Evolutionary conservation across 176 grass and related monocot species (phyloP), one percentile per base, ranked within the genome.

Genomic region (Phyllostachys edulis): DNA sequence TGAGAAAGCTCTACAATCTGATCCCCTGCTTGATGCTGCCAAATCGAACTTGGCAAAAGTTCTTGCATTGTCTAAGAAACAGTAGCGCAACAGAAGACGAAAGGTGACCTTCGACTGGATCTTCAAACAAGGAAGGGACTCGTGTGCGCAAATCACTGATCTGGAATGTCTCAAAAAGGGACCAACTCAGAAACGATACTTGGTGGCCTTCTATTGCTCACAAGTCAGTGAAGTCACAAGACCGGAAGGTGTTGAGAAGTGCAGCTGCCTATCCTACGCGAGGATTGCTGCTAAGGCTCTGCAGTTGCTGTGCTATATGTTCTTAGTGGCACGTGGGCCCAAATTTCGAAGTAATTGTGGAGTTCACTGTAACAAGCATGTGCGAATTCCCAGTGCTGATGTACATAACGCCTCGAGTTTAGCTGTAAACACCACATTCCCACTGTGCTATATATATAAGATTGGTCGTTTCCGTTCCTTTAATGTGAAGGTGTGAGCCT

Each of bases 11-110:
- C 32, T 98, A 15, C 82, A 85, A 69, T 95, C 82, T 39, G 91
- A 98, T 63, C 91, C 90, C 46, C 70, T 98, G 37, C 96, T 96
- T 59, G 96, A 98, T 86, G 90, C 89, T 39, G 93, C 96, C 70
- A 91, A 95, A 84, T 98, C 96, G 3, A 98, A 98, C 77, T 39
- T 94, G 77, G 41, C 72, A 20, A 98, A 98, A 75, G 88, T 85
- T 41, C 57, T 76, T 39, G 77, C 69, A 2, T 59, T 87, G 90
- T 73, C 90, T 67, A 80, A 89, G 80, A 90, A 85, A 67, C 79
- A 86, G 27, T 77, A 82, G 66, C 76, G 81, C 79, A 84, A 54
- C 6, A 70, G 66, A 71, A 88, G 73, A 62, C n/a, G 40, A 73
- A 86, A 64, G 66, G 17, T 32, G 51, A 78, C 75, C 57, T 66